Evolutionary conservation across 2,329 filamentous ascomycete species (phyloP), one percentile per base, ranked within the genome.

Genomic region (Coniochaeta hoffmannii): DNA sequence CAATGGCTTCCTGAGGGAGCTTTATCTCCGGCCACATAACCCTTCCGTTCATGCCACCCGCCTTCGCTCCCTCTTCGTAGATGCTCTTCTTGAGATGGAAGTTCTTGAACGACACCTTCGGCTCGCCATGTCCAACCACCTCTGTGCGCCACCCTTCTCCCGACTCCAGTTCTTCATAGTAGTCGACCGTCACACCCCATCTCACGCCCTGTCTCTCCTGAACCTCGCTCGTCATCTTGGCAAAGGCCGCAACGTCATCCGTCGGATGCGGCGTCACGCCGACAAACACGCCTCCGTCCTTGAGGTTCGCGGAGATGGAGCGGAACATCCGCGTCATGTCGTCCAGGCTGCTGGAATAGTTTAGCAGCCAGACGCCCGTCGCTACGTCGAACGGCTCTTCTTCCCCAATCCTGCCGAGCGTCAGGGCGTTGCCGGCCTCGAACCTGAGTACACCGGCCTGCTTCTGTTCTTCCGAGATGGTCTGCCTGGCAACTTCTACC

Each of bases 321-420:
- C 60, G 56, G 55, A 66, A 73, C 67, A 72, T 72, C 17, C 54
- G 58, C 4, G 66, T 59, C 55, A 73, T 59, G 12, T 63, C 65
- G 22, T 59, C 57, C 8, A 58, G 55, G 51, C 58, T 63, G 19
- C 59, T 28, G 0, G 70, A 68, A 53, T 73, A 73, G 61, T 73
- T 73, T 24, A 73, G 64, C 30, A 73, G 57, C 68, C 69, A 73
- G 8, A 63, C 65, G 4, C 61, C 71, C 17, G 68, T 63, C 32
- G 71, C 69, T 17, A 73, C 24, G 58, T 73, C 68, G 59, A 71
- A 73, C 1, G 61, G 61, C 4, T 60, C 65, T 5, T 61, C 30
- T 6, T 53, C 38, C n/a, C 44, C 50, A 8, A 63, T 62, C 8
- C 35, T 41, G 17, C 58, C 57, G 2, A 68, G 66, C 26, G 62